Base-by-base conservation (phyloP, 176 grass and related monocot species). In the Microstegium vimineum region DNA sequence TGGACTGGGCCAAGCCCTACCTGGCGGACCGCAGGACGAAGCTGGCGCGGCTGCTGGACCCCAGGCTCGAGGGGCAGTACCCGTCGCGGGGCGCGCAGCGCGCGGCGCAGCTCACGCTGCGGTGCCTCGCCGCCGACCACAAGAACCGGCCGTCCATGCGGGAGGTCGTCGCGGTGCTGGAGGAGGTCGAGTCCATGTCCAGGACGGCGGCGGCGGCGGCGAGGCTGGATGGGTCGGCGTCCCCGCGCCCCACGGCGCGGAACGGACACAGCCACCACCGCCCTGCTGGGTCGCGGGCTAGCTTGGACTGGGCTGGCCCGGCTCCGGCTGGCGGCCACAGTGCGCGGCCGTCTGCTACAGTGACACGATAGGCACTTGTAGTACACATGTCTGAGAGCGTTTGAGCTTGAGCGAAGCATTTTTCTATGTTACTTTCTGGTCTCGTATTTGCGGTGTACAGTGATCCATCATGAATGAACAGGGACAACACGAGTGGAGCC, bases 71-170 rank as follows among this genome's bases (percentile, higher is more conserved):
- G 77, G 93, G 93, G 2, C 76, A 73, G 84, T 90, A 88, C 66
- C 70, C 93, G 22, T 92, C 90, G 4, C 74, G 82, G 75, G 90
- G 65, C 12, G 88, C 90, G 72, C 84, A 76, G 79, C 71, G 68
- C 13, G 83, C 90, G 18, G 93, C 88, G 4, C 85, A 95, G 81
- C 86, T 95, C 20, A 82, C 85, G 4, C 79, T 90, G 10, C 78
- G 85, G 9, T 95, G 93, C 76, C 77, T 92, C 69, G 85, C 78
- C 40, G 32, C 30, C 33, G 86, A 96, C 31, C 90, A 79, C 51
- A 93, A 84, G 74, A 90, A 81, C 83, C 85, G 93, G 1, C 93
- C 93, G 0, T 88, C 93, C 64, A 96, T 91, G 93, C 73, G 54
- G 76, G 93, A 96, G 69, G 93, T 91, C 66, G 74, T 96, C n/a